phyloP scores from a whole-genome alignment of 805 yeast genomes.

The Myxozyma melibiosi region DNA sequence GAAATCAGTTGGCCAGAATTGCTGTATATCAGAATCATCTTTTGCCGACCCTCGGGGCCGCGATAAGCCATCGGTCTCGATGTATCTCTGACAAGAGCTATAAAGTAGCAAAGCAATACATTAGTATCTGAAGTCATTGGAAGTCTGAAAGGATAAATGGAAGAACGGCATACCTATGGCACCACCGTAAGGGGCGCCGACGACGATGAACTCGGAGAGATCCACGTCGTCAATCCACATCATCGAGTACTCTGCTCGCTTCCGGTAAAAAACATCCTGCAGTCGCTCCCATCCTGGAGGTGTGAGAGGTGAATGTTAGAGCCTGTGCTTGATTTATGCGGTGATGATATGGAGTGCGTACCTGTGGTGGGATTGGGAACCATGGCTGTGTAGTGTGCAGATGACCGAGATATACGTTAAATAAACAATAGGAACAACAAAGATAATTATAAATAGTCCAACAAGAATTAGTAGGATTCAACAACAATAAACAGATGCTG shows the following conservation, averaged over 20 bases:
- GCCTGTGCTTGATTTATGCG: slow-evolving; percentile 49
- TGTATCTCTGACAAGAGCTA: slow-evolving; percentile 33
- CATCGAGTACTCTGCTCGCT: slow-evolving; percentile 27
- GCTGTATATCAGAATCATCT: slow-evolving; percentile 38
- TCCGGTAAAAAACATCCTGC: slow-evolving; percentile 67
- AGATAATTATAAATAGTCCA: too few species aligned
- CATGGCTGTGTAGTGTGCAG: slow-evolving; percentile 41
- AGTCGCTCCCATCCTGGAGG: slow-evolving; percentile 73
- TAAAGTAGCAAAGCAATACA: too few species aligned
- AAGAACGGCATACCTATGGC: slow-evolving; percentile 47
- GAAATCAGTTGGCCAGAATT: slow-evolving; percentile 41
- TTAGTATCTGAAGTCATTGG: too few species aligned
- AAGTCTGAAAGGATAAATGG: not conserved
- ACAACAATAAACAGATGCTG: too few species aligned
- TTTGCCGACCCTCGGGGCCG: slow-evolving; percentile 32
- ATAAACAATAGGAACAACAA: too few species aligned
- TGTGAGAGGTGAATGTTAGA: slow-evolving; percentile 42
- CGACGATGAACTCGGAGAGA: slow-evolving; percentile 49
- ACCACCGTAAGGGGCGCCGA: slow-evolving; percentile 57
- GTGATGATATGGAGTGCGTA: slow-evolving; percentile 47
- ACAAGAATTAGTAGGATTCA: too few species aligned
- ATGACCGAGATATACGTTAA: too few species aligned
- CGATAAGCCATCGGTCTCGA: slow-evolving; percentile 29
- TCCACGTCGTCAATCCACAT: slow-evolving; percentile 42
- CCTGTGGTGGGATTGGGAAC: slow-evolving; percentile 56